phyloP scores from a whole-genome alignment of 768 basidiomycete genomes.

The Fistulinella prunicolor region DNA sequence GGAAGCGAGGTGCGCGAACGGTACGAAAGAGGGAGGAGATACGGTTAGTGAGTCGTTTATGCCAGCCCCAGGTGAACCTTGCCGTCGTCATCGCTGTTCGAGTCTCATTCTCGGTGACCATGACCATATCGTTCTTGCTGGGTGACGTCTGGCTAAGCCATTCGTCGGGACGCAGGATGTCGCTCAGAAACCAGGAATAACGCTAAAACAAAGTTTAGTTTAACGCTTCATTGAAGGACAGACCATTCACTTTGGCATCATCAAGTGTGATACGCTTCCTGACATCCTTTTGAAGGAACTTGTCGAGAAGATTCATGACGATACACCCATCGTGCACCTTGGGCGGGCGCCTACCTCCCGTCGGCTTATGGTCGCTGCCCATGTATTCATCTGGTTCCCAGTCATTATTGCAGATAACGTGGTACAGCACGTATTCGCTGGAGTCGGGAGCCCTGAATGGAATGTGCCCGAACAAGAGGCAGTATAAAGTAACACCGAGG shows the following conservation, averaged over 20 bases:
- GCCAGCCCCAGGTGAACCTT: constrained; percentile 60
- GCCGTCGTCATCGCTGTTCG: constrained; percentile 67
- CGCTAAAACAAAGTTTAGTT: constrained; percentile 36
- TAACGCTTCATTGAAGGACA: background rate
- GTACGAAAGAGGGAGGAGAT: constrained; percentile 52
- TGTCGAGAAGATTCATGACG: constrained; percentile 69
- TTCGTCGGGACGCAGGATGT: constrained; percentile 57
- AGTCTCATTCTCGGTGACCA: constrained; percentile 76
- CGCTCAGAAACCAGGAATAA: constrained; percentile 65
- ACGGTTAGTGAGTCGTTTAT: constrained; percentile 39
- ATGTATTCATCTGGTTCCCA: constrained; percentile 67
- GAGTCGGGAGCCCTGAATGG: constrained; percentile 65
- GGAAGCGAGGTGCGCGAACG: constrained; percentile 31
- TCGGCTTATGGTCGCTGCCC: constrained; percentile 65
- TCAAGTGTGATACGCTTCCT: constrained; percentile 70
- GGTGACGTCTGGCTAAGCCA: constrained; percentile 72
- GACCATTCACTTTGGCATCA: constrained; percentile 68
- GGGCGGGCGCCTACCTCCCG: constrained; percentile 57
- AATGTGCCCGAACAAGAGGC: constrained; percentile 82
- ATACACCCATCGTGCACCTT: constrained; percentile 51
- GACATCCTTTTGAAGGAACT: constrained; percentile 79
- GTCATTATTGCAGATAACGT: constrained; percentile 72
- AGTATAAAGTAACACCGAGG: constrained; percentile 92
- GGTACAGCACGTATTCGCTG: constrained; percentile 75
- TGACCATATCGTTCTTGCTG: constrained; percentile 44